A percentile compares a stretch with the other conserved stretches of the same genome.
Evolutionary conservation across 345 rosid species (phyloP).

Genomic region (Lepidium sativum): DNA sequence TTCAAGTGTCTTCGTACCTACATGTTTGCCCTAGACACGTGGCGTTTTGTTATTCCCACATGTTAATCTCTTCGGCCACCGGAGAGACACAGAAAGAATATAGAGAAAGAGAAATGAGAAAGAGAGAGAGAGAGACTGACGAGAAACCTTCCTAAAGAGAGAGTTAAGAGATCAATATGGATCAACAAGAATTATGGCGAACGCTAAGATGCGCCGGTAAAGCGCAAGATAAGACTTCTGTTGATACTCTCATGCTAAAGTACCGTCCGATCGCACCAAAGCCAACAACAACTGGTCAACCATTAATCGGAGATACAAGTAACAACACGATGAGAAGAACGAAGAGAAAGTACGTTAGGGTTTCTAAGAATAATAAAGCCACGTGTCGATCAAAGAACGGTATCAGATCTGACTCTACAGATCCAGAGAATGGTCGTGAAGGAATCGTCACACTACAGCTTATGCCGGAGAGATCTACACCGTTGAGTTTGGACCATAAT

Average conservation of each 20-base stretch:
- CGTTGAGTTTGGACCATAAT: slow-evolving; percentile 23
- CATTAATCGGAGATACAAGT: slow-evolving; percentile 8
- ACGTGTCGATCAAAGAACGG: slow-evolving; percentile 23
- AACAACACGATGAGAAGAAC: slow-evolving; percentile 22
- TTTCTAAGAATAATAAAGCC: slow-evolving; percentile 35
- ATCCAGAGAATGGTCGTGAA: slow-evolving; percentile 13
- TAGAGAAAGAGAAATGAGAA: slow-evolving; percentile 11
- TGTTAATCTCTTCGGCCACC: slow-evolving; percentile 26
- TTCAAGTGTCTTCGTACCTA: slow-evolving; percentile 2
- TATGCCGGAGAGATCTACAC: slow-evolving; percentile 36
- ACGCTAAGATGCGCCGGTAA: slow-evolving; percentile 22
- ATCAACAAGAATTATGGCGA: slow-evolving; percentile 25
- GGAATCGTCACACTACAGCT: slow-evolving; percentile 52
- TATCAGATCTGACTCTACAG: slow-evolving; percentile 22
- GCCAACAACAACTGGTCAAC: slow-evolving; percentile 31
- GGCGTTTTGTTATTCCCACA: slow-evolving; percentile 19
- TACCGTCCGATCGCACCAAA: slow-evolving; percentile 66
- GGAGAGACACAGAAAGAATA: slow-evolving; percentile 11
- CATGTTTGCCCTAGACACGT: slow-evolving; percentile 41
- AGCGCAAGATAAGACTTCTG: slow-evolving; percentile 32
- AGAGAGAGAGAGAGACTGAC: not conserved
- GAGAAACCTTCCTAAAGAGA: not conserved
- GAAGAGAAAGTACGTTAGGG: slow-evolving; percentile 81
- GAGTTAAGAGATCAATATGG: not conserved
- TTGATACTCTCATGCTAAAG: slow-evolving; percentile 53